Evolutionary conservation across 2,329 filamentous ascomycete species (phyloP).

Genomic region (Colletotrichum eleusines): DNA sequence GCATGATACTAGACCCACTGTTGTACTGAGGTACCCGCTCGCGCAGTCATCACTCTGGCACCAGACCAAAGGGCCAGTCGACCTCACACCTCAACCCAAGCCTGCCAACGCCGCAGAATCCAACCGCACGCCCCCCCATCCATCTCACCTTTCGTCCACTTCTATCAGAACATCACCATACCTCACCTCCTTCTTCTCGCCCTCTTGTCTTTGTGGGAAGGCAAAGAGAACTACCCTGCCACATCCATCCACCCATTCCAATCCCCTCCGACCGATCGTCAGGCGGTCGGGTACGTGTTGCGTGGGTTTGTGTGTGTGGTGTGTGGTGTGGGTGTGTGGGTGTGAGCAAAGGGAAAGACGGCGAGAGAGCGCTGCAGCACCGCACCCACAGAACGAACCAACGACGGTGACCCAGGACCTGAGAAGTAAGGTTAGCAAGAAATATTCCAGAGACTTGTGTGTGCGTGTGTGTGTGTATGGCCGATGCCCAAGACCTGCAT

Average conservation of each 20-base stretch:
- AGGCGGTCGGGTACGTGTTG: not conserved
- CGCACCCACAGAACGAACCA: not conserved
- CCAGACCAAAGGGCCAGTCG: slow-evolving; percentile 32
- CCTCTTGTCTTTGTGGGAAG: not conserved
- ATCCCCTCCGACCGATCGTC: slow-evolving; percentile 2
- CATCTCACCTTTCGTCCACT: slow-evolving; percentile 33
- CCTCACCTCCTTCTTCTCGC: slow-evolving; percentile 1
- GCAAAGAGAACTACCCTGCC: slow-evolving; percentile 4
- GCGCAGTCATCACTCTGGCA: slow-evolving; percentile 40
- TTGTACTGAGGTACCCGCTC: slow-evolving; percentile 38
- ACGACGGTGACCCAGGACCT: not conserved
- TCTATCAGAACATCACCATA: slow-evolving; percentile 39
- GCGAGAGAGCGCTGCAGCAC: not conserved
- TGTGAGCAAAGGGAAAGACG: not conserved
- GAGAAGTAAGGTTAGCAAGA: slow-evolving; percentile 4
- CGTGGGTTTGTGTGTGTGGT: not conserved
- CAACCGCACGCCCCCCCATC: slow-evolving; percentile 39
- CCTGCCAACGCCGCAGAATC: slow-evolving; percentile 39
- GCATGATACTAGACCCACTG: slow-evolving; percentile 38
- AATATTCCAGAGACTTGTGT: slow-evolving; percentile 9
- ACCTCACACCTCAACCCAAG: slow-evolving; percentile 41
- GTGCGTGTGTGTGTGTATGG: slow-evolving; percentile 16
- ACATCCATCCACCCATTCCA: slow-evolving; percentile 2
- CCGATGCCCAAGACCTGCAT: slow-evolving; percentile 24
- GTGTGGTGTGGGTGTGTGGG: not conserved